Percentiles rank a stretch among this genome's conserved stretches.
phyloP scores from a whole-genome alignment of 1,284 basidiomycete genomes.

The Boletus austroedulis region DNA sequence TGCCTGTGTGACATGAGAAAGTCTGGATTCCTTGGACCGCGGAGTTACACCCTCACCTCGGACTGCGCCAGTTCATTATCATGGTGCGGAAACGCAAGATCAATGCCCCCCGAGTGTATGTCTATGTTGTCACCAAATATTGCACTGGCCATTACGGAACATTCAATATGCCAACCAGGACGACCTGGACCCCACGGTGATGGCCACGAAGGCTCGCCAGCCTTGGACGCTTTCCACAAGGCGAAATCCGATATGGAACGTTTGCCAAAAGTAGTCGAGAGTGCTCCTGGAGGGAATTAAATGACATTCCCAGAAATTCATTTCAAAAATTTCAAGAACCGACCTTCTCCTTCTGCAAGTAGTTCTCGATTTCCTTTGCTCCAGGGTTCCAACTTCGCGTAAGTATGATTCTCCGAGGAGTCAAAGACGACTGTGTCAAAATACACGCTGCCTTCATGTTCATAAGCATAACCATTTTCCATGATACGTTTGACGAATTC shows the following conservation, averaged over 20 bases:
- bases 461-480: slow-evolving; percentile 89
- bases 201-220: slow-evolving; percentile 97
- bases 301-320: slow-evolving; percentile 3
- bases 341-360: slow-evolving; percentile 92
- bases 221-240: slow-evolving; percentile 96
- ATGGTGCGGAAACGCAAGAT: slow-evolving; percentile 98
- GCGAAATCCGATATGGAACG: slow-evolving; percentile 87
- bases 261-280: slow-evolving; percentile 60
- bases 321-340: slow-evolving; percentile 2
- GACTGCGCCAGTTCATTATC: slow-evolving; percentile 99
- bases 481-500: slow-evolving; percentile 86
- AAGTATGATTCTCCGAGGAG: slow-evolving; percentile 66
- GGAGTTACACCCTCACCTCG: slow-evolving; percentile 57
- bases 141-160: slow-evolving; percentile 97
- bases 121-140: slow-evolving; percentile 93
- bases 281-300: slow-evolving; percentile 46
- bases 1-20: slow-evolving; percentile 50
- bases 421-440: slow-evolving; percentile 94
- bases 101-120: slow-evolving; percentile 96
- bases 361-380: slow-evolving; percentile 91
- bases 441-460: slow-evolving; percentile 86
- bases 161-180: slow-evolving; percentile 99
- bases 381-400: slow-evolving; percentile 96
- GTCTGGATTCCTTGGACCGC: slow-evolving; percentile 2
- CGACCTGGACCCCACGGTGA: slow-evolving; percentile 97